Evolutionary conservation across 2,329 filamentous ascomycete genomes (phyloP).

Genomic region (Cadophora malorum): DNA sequence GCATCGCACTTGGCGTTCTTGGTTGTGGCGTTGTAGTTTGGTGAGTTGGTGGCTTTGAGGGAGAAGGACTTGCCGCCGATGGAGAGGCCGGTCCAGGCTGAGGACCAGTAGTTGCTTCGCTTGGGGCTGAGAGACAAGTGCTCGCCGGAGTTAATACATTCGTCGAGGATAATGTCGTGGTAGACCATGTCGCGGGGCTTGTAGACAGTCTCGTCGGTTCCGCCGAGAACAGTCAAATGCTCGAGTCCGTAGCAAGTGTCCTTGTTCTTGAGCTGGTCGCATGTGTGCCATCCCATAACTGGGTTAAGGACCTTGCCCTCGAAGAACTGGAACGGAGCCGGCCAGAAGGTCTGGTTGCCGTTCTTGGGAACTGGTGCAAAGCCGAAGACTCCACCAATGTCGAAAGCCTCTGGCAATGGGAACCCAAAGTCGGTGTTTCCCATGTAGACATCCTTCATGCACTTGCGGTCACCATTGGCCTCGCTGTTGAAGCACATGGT

Average conservation of each 20-base stretch:
- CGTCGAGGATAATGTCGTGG: conserved; percentile 22
- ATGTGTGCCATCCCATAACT: conserved; percentile 26
- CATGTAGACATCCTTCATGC: conserved; percentile 18
- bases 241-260: conserved; percentile 20
- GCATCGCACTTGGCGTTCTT: conserved; percentile 20
- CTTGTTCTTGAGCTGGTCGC: conserved; percentile 21
- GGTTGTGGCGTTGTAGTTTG: conserved; percentile 25
- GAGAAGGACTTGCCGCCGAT: conserved; percentile 21
- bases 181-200: conserved; percentile 20
- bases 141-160: conserved; percentile 25
- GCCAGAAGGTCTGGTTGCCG: conserved; percentile 20
- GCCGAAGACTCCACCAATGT: conserved; percentile 27
- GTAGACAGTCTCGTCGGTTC: conserved; percentile 23
- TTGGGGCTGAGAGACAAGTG: conserved; percentile 21
- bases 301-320: conserved; percentile 18
- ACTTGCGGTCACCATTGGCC: conserved; percentile 16
- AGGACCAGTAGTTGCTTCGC: conserved; percentile 26
- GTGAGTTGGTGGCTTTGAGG: conserved; percentile 19
- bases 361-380: conserved; percentile 20
- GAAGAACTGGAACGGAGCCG: conserved; percentile 23
- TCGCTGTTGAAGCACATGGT: conserved; percentile 23
- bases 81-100: conserved; percentile 20
- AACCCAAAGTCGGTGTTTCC: conserved; percentile 21
- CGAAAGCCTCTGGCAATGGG: conserved; percentile 22
- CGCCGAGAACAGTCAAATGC: conserved; percentile 24